Evolutionary conservation across 2,329 filamentous ascomycete genomes (phyloP).

Genomic region (Fonsecaea multimorphosa): DNA sequence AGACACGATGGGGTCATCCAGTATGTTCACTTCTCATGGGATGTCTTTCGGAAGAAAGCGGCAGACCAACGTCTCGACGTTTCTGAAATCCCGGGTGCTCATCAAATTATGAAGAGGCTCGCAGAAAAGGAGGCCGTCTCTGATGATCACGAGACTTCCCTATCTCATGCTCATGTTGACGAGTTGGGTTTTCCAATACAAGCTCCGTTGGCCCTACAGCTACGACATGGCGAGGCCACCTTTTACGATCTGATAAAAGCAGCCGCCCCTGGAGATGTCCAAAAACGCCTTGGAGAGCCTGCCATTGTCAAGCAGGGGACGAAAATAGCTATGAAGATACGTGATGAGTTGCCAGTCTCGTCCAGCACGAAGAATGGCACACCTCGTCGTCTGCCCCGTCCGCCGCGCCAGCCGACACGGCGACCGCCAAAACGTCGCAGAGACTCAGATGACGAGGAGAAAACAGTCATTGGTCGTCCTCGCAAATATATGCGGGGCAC

Average conservation of each 20-base stretch:
- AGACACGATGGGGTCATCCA: constrained; percentile 55
- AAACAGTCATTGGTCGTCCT: constrained; percentile 30
- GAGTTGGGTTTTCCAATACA: constrained; percentile 56
- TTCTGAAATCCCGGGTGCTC: constrained; percentile 27
- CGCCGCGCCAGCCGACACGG: not conserved
- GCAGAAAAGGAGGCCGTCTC: not conserved
- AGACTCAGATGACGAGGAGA: constrained; percentile 6
- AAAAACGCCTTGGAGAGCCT: constrained; percentile 46
- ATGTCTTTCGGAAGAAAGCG: constrained; percentile 61
- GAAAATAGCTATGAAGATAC: constrained; percentile 36
- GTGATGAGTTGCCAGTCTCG: constrained; percentile 3
- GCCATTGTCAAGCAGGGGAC: constrained; percentile 44
- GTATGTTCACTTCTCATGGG: constrained; percentile 62
- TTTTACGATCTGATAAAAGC: constrained; percentile 49
- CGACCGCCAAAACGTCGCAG: not conserved
- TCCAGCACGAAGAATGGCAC: not conserved
- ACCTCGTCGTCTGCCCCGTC: not conserved
- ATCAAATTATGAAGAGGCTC: constrained; percentile 18
- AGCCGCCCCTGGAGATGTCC: constrained; percentile 46
- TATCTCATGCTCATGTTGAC: constrained; percentile 42
- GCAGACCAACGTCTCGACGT: constrained; percentile 49
- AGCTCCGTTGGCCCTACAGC: constrained; percentile 44
- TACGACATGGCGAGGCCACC: constrained; percentile 51
- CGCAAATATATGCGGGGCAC: constrained; percentile 40
- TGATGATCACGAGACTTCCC: not conserved